These are phyloP conservation scores for Mycena venus DNA, from an alignment of 768 basidiomycete species.

Conservation along the genomic window DNA sequence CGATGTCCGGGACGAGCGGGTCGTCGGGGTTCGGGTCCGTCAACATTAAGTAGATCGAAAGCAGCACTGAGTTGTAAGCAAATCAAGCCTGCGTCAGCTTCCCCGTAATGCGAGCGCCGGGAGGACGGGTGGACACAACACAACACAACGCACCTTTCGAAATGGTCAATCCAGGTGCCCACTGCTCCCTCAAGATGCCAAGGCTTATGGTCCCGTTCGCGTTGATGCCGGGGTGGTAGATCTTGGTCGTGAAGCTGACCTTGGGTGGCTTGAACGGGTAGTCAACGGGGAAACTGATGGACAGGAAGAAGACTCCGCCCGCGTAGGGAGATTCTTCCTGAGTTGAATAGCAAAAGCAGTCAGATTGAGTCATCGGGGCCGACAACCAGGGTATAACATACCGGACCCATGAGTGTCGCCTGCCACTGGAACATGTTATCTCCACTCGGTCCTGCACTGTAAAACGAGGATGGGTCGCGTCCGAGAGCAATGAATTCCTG, in stretches of 20 bases:
- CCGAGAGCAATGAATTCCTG: slow-evolving; percentile 99
- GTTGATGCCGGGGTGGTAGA: slow-evolving; percentile 99
- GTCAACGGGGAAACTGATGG: slow-evolving; percentile 94
- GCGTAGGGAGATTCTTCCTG: slow-evolving; percentile 98
- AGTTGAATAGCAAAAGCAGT: slow-evolving; percentile 19
- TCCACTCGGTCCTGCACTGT: slow-evolving; percentile 97
- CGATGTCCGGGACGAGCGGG: slow-evolving; percentile 98
- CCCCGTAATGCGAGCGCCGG: no score
- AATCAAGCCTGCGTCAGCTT: not conserved
- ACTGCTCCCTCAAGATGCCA: slow-evolving; percentile 98
- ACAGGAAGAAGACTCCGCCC: slow-evolving; percentile 99
- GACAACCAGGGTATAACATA: slow-evolving; percentile 65
- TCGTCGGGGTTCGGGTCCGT: slow-evolving; percentile 99
- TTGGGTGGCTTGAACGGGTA: slow-evolving; percentile 99
- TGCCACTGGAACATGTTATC: slow-evolving; percentile 99
- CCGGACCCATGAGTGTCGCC: slow-evolving; percentile 99
- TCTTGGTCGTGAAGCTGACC: slow-evolving; percentile 99
- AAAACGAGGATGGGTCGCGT: slow-evolving; percentile 98
- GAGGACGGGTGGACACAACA: no score
- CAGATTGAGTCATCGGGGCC: slow-evolving; percentile 6
- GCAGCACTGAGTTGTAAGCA: slow-evolving; percentile 70
- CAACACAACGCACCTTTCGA: slow-evolving; percentile 85
- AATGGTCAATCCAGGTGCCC: slow-evolving; percentile 98
- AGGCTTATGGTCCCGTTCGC: slow-evolving; percentile 99
- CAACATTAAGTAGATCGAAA: slow-evolving; percentile 99